Percentiles rank a stretch among this genome's conserved stretches.
phyloP scores from a whole-genome alignment of 2,329 filamentous ascomycete genomes.

The Neurospora crassa region DNA sequence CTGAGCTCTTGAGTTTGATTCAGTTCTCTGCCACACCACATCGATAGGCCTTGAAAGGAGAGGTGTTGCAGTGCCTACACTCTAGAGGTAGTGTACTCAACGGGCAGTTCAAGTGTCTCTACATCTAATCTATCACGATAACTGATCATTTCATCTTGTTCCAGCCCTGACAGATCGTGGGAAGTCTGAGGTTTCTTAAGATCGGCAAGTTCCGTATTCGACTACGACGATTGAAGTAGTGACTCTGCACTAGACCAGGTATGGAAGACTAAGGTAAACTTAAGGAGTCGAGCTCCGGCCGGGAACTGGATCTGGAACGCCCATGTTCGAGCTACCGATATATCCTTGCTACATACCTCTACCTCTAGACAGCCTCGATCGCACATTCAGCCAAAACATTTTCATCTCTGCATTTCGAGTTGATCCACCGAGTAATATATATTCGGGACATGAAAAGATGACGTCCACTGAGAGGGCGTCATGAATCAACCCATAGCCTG shows the following conservation, averaged over 20 bases:
- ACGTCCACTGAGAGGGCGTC: background rate
- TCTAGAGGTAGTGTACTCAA: background rate
- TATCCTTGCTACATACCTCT: background rate
- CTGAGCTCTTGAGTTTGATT: background rate
- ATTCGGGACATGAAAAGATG: background rate
- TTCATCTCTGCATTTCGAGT: background rate
- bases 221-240: background rate
- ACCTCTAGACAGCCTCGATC: background rate
- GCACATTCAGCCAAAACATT: background rate
- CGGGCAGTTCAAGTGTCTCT: background rate
- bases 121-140: background rate
- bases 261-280: background rate
- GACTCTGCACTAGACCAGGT: background rate
- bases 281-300: background rate
- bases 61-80: background rate
- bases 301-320: background rate
- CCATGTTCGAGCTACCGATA: background rate
- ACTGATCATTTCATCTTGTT: background rate
- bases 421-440: background rate
- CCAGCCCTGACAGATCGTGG: background rate
- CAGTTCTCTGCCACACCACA: background rate
- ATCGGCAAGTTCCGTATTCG: background rate
- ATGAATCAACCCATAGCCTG: background rate
- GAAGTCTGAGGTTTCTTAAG: background rate
- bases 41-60: background rate